Percentiles rank a stretch among this genome's conserved stretches.
Evolutionary conservation across 169 alveolate genomes (phyloP).

Genomic region (Eimeria sp.): DNA sequence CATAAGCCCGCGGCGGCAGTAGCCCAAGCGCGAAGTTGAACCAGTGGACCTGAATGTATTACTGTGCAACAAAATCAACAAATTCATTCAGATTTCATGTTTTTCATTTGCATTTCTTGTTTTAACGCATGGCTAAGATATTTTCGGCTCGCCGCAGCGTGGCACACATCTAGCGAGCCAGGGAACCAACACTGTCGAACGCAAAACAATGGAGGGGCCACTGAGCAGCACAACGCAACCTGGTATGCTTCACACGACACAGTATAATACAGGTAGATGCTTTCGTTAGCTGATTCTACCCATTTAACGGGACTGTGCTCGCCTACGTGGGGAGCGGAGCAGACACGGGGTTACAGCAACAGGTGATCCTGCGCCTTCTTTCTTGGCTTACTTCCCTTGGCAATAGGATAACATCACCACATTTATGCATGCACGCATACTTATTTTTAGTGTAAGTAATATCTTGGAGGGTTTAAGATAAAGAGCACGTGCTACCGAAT

Average conservation of each 20-base stretch:
- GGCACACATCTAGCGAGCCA: conserved; percentile 31
- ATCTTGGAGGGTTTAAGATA: neutral
- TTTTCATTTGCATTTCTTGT: neutral
- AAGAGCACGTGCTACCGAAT: neutral
- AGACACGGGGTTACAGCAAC: neutral
- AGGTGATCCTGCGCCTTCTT: neutral
- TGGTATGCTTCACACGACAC: neutral
- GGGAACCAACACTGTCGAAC: neutral
- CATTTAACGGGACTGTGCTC: neutral
- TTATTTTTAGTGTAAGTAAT: neutral
- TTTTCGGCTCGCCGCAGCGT: neutral
- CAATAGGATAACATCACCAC: neutral
- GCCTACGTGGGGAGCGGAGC: neutral
- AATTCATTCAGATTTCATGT: neutral
- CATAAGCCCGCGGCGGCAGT: conserved; percentile 29
- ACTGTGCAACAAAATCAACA: neutral
- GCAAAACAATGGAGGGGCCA: neutral
- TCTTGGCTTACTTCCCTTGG: neutral
- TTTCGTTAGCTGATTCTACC: neutral
- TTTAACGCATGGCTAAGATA: neutral
- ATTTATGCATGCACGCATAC: neutral
- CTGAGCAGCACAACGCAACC: neutral
- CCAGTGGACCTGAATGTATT: conserved; percentile 14
- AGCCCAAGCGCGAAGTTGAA: conserved; percentile 14
- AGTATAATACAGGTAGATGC: neutral